Evolutionary conservation across 176 grass and related monocot species (phyloP).

Genomic region (Calamus simplicifolius): DNA sequence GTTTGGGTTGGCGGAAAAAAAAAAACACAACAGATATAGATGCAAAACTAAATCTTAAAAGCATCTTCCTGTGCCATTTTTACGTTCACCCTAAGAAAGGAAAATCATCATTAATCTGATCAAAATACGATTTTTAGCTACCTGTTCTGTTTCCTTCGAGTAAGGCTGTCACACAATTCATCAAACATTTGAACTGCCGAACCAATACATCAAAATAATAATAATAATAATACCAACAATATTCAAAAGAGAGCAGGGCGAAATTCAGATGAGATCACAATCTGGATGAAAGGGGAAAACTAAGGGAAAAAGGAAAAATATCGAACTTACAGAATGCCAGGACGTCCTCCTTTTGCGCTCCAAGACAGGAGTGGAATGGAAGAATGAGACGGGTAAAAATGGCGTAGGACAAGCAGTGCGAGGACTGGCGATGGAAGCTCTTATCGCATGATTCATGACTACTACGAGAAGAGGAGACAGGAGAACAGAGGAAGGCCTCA

Average conservation of each 20-base stretch:
- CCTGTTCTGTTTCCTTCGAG: neutral
- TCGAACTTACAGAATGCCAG: constrained; percentile 53
- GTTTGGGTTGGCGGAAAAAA: too few relatives aligned
- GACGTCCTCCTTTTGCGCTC: constrained; percentile 56
- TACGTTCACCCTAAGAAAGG: too few relatives aligned
- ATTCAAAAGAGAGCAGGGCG: too few relatives aligned
- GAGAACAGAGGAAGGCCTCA: neutral
- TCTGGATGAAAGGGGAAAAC: neutral
- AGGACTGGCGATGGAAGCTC: neutral
- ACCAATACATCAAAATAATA: neutral
- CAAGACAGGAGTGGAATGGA: constrained; percentile 72
- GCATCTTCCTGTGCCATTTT: too few relatives aligned
- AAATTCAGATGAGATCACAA: too few relatives aligned
- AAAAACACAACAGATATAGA: too few relatives aligned
- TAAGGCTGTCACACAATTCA: constrained; percentile 2
- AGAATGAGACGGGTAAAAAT: constrained; percentile 10
- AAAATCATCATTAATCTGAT: too few relatives aligned
- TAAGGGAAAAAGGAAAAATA: neutral
- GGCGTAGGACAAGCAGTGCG: neutral
- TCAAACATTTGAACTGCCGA: constrained; percentile 10
- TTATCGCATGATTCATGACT: constrained; percentile 4
- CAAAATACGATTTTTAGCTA: neutral
- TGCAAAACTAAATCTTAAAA: too few relatives aligned
- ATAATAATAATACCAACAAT: too few relatives aligned
- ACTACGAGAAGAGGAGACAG: too few relatives aligned